Conservation (phyloP, 1,284 basidiomycete genomes). For the Malassezia nana region DNA sequence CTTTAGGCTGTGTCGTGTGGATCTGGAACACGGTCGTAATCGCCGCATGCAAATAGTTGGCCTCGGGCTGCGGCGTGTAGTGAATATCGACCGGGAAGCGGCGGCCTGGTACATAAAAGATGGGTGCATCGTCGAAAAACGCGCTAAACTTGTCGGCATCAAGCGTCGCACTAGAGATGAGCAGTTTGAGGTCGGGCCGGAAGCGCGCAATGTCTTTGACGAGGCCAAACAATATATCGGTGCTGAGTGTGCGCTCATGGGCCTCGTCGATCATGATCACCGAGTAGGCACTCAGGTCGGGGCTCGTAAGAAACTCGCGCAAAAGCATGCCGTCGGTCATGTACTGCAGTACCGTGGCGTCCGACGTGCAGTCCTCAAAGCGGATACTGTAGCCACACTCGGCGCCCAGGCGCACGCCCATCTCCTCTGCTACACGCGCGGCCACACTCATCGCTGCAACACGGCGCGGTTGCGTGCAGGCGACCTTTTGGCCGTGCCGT, state of each 20-base stretch:
- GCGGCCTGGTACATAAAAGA: conserved; percentile 70
- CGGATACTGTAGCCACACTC: conserved; percentile 93
- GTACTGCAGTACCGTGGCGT: conserved; percentile 54
- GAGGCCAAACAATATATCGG: conserved; percentile 45
- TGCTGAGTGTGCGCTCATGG: conserved; percentile 45
- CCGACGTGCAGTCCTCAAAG: conserved; percentile 97
- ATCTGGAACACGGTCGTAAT: conserved; percentile 99
- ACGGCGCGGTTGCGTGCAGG: conserved; percentile 94
- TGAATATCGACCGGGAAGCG: conserved; percentile 97
- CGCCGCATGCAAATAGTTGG: conserved; percentile 85
- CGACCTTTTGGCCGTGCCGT: conserved; percentile 70
- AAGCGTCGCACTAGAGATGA: conserved; percentile 45
- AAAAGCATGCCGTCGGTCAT: conserved; percentile 49
- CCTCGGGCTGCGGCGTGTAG: conserved; percentile 56
- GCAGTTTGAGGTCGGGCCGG: conserved; percentile 41
- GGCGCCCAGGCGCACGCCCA: conserved; percentile 89
- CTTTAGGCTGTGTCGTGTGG: conserved; percentile 92
- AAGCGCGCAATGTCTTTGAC: conserved; percentile 47
- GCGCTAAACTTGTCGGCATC: conserved; percentile 46
- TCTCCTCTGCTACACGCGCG: conserved; percentile 94
- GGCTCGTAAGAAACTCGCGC: conserved; percentile 46
- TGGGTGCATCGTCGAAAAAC: conserved; percentile 46
- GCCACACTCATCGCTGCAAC: conserved; percentile 99
- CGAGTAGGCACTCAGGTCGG: conserved; percentile 39
- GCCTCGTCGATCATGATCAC: conserved; percentile 47